Evolutionary conservation across 805 yeast species (phyloP).

Genomic region (Peterozyma toletana): DNA sequence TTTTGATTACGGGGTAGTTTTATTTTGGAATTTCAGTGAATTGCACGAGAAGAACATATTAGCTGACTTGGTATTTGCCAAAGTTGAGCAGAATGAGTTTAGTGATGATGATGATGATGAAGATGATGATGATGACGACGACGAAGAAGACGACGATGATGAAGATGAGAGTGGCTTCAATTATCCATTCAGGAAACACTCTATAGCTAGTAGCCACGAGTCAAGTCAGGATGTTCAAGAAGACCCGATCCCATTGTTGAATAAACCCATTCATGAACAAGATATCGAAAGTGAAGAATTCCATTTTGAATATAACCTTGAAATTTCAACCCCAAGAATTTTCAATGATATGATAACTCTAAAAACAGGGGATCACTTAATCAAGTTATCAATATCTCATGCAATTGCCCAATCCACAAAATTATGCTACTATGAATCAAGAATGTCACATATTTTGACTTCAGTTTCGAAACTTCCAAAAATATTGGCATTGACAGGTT

Average conservation of each 20-base stretch:
- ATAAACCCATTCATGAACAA: constrained; percentile 74
- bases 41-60: constrained; percentile 86
- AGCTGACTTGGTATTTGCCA: constrained; percentile 82
- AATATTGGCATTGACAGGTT: constrained; percentile 83
- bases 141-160: constrained; percentile 24
- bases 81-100: constrained; percentile 31
- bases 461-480: constrained; percentile 88
- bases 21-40: constrained; percentile 94
- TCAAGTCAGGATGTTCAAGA: constrained; percentile 6
- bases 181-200: constrained; percentile 1
- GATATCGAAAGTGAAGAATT: constrained; percentile 92
- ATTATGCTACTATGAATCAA: constrained; percentile 81
- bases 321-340: constrained; percentile 51
- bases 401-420: constrained; percentile 97
- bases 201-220: constrained; percentile 5
- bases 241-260: constrained; percentile 33
- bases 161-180: constrained; percentile 1
- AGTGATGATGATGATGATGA: constrained; percentile 31
- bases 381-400: constrained; percentile 88
- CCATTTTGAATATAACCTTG: constrained; percentile 56
- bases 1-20: constrained; percentile 91
- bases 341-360: constrained; percentile 92
- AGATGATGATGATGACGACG: constrained; percentile 26
- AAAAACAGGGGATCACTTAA: constrained; percentile 85
- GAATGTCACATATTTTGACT: constrained; percentile 77